Conservation (phyloP, 139 green algal species). For the Auxenochlorella pyrenoidosa region DNA sequence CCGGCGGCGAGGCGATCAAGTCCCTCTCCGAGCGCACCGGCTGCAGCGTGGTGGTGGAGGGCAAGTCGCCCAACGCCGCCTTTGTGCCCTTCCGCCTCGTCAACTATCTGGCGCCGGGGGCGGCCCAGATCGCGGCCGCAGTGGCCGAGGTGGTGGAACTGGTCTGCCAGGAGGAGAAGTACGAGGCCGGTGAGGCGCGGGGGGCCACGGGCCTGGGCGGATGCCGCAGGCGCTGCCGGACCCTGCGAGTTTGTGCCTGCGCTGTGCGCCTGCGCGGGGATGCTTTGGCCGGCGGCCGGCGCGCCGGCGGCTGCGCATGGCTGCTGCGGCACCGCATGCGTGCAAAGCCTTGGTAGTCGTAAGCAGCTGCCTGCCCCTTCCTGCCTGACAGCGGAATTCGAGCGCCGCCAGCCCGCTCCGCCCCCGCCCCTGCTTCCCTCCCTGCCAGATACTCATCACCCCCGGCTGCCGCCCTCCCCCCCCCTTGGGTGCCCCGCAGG, state of each 20-base stretch:
- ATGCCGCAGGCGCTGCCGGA: too few relatives aligned
- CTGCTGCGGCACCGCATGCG: too few relatives aligned
- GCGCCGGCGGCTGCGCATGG: too few relatives aligned
- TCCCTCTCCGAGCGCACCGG: not conserved
- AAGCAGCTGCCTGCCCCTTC: too few relatives aligned
- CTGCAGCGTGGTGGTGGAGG: conserved; percentile 47
- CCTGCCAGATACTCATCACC: not conserved
- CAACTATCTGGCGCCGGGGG: conserved; percentile 1
- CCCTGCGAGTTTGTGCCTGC: too few relatives aligned
- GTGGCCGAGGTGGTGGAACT: conserved; percentile 34
- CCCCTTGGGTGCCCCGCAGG: not conserved
- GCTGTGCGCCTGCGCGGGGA: too few relatives aligned
- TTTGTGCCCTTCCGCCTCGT: conserved; percentile 52
- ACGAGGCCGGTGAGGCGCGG: conserved; percentile 3
- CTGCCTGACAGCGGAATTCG: too few relatives aligned
- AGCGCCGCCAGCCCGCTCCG: too few relatives aligned
- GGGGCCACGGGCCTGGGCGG: too few relatives aligned
- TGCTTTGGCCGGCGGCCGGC: too few relatives aligned
- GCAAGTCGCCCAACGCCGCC: conserved; percentile 35
- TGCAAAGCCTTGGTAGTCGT: too few relatives aligned
- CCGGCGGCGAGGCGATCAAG: conserved; percentile 40
- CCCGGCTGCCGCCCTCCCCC: not conserved
- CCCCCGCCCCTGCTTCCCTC: too few relatives aligned
- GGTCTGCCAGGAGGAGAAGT: conserved; percentile 40
- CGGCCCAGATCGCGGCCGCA: conserved; percentile 12